Evolutionary conservation across 2,329 filamentous ascomycete genomes (phyloP), one percentile per base, ranked within the genome.

Genomic region (Fusarium illudens): DNA sequence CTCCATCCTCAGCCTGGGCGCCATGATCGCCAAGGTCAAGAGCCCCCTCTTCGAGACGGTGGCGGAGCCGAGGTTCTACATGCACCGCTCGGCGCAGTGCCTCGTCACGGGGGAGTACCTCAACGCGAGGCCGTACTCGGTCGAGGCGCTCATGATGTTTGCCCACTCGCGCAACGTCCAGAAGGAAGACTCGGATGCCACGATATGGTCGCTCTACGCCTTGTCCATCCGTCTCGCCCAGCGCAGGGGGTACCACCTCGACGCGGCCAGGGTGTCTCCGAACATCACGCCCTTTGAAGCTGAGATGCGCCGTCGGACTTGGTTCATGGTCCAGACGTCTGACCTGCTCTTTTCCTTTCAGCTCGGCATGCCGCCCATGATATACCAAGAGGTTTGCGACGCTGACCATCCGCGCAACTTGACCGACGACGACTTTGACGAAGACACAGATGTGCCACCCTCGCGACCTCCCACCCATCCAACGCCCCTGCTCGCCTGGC

Each of bases 191-290:
- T 75, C 80, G 6, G 80, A 84, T 48, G 75, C 81, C 6, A 76
- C 79, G 4, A 73, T 84, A 20, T 86, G 84, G 84, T 79, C 81
- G 5, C 77, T 84, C 20, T 82, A 84, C 64, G 80, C 80, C 37
- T 76, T 84, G 17, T 79, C 80, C 6, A 79, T 81, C 3, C 80
- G 84, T 6, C 78, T 86, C 20, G 84, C 84, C 5, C 84, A 86
- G 71, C 79, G 82, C 7, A 80, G 84, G 73, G 84, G 84, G 13
- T 86, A 86, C 59, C 84, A 86, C 60, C 81, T 84, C 9, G 84
- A 86, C 44, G 78, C 82, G 4, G 75, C 74, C 22, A 78, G 80
- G 64, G 75, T 85, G 4, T 75, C 79, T 2, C 60, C 67, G 15
- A 77, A 72, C 52, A 76, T 85, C 30, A 81, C 80, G 2, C 79